These are phyloP conservation scores for Gynostemma pentaphyllum DNA, from an alignment of 306 rosid genomes.

Conservation along the genomic window DNA sequence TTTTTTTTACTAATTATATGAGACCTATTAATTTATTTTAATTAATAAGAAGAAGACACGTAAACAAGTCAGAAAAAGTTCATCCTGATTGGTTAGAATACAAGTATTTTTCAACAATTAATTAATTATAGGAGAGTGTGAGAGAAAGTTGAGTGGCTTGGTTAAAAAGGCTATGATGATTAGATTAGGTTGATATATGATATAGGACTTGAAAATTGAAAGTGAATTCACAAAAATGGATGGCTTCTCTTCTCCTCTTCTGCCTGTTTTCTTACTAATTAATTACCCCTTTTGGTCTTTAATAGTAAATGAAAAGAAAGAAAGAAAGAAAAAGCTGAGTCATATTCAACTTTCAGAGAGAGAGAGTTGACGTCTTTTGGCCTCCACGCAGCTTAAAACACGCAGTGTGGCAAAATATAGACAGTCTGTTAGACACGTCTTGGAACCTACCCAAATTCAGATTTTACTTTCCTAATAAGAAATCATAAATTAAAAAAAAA, in stretches of 20 bases:
- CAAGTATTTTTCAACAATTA: no score
- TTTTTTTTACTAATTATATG: no score
- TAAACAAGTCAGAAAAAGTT: no score
- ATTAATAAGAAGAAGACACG: no score
- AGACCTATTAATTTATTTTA: no score
- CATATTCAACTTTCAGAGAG: slow-evolving; percentile 40
- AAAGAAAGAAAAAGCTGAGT: slow-evolving; percentile 19
- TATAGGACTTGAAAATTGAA: background rate
- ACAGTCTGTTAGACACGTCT: slow-evolving; percentile 45
- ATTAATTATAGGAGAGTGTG: no score
- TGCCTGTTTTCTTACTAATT: no score
- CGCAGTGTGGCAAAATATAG: slow-evolving; percentile 55
- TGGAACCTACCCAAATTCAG: slow-evolving; percentile 21
- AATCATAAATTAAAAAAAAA: no score
- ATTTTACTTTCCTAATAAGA: background rate
- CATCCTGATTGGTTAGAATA: no score
- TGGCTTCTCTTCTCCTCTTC: background rate
- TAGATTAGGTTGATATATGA: no score
- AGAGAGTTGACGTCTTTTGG: slow-evolving; percentile 75
- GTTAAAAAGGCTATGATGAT: slow-evolving; percentile 1
- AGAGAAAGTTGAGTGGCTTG: background rate
- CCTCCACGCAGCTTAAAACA: slow-evolving; percentile 89
- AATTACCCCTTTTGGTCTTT: background rate
- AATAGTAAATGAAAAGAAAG: slow-evolving; percentile 10
- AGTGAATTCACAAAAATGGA: background rate